Percentiles rank a stretch among this genome's conserved stretches.
These are phyloP conservation scores for Mycosphaerella sp. DNA, from an alignment of 2,329 filamentous ascomycete species.

Conservation along the genomic window DNA sequence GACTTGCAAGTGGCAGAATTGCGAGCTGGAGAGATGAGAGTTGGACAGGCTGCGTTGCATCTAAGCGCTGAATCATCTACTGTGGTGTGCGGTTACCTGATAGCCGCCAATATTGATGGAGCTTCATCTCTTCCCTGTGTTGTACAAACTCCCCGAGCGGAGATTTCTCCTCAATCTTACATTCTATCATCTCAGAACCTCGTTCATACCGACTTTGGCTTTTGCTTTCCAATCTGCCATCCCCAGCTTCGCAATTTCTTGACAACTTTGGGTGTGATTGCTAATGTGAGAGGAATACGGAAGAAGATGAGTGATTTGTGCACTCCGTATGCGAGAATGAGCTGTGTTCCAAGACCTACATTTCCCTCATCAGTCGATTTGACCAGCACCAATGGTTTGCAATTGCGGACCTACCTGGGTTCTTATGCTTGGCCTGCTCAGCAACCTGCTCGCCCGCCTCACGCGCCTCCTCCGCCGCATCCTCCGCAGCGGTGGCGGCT, in stretches of 20 bases:
- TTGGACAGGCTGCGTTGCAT: background rate
- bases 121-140: slow-evolving; percentile 5
- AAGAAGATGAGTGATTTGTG: slow-evolving; percentile 98
- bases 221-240: slow-evolving; percentile 77
- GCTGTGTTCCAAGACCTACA: slow-evolving; percentile 68
- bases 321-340: slow-evolving; percentile 90
- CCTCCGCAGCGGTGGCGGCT: slow-evolving; percentile 9
- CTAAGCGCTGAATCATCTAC: slow-evolving; percentile 5
- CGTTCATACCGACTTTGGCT: slow-evolving; percentile 11
- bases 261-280: slow-evolving; percentile 89
- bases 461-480: slow-evolving; percentile 38
- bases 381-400: slow-evolving; percentile 22
- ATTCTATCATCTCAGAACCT: background rate
- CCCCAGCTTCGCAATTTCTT: slow-evolving; percentile 81
- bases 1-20: background rate
- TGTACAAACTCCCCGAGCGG: slow-evolving; percentile 12
- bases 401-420: slow-evolving; percentile 23
- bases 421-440: slow-evolving; percentile 15
- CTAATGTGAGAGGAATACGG: slow-evolving; percentile 85
- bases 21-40: background rate
- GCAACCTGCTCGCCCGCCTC: slow-evolving; percentile 35
- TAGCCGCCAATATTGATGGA: background rate
- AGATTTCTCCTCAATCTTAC: slow-evolving; percentile 7
- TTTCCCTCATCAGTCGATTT: background rate
- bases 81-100: background rate